Evolutionary conservation across 768 basidiomycete genomes (phyloP).

Genomic region (Auricularia sp.): DNA sequence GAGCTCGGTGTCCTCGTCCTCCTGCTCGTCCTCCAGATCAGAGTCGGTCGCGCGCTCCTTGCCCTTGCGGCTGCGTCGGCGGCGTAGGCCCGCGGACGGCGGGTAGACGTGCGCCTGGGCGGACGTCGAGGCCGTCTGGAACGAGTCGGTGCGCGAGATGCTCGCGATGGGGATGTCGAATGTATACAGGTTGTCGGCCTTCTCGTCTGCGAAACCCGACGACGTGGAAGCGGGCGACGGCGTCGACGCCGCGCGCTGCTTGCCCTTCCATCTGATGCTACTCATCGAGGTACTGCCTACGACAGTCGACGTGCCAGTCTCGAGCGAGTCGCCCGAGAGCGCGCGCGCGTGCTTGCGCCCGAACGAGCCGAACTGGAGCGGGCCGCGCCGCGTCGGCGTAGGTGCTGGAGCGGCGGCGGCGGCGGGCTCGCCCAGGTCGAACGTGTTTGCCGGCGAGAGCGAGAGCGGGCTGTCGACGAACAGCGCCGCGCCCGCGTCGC

Average conservation of each 20-base stretch:
- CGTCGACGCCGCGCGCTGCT: not conserved
- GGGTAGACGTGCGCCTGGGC: not conserved
- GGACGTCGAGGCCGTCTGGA: not conserved
- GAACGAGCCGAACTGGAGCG: too few species aligned
- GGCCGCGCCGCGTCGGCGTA: too few species aligned
- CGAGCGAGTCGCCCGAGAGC: not conserved
- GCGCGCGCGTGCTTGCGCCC: not conserved
- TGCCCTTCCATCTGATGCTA: not conserved
- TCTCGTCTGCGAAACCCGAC: not conserved
- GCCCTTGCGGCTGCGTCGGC: not conserved
- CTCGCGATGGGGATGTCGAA: not conserved
- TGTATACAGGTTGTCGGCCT: not conserved
- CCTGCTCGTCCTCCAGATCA: not conserved
- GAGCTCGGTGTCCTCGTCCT: not conserved
- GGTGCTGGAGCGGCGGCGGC: not conserved
- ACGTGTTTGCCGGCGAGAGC: not conserved
- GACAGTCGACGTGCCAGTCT: not conserved
- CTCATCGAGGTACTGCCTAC: not conserved
- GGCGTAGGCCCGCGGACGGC: not conserved
- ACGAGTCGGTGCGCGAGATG: not conserved
- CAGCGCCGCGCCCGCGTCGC: not conserved
- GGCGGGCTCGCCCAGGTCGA: not conserved
- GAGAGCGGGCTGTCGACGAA: not conserved
- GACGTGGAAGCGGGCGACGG: not conserved
- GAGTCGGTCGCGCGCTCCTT: not conserved